Conservation (phyloP, 768 basidiomycete species). For the Symmetrospora coprosmae region DNA sequence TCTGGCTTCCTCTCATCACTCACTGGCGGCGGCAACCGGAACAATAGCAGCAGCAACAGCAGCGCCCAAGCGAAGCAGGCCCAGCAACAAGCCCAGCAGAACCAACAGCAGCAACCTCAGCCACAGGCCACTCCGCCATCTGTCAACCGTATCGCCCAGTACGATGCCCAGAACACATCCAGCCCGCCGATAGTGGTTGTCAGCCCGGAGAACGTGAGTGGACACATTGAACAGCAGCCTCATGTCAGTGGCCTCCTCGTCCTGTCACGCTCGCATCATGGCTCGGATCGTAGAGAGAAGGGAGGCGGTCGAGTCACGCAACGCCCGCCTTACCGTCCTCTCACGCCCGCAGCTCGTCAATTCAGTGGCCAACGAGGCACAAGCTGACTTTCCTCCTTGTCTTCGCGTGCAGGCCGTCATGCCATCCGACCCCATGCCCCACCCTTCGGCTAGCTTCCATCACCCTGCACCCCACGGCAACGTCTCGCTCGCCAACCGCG, state of each 20-base stretch:
- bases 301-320: too few relatives aligned
- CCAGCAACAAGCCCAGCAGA: not conserved
- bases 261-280: too few relatives aligned
- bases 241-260: constrained; percentile 12
- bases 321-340: too few relatives aligned
- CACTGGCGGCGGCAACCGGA: constrained; percentile 1
- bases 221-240: not conserved
- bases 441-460: constrained; percentile 36
- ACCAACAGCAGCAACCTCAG: not conserved
- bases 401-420: constrained; percentile 35
- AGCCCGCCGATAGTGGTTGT: constrained; percentile 38
- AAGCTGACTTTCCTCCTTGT: not conserved
- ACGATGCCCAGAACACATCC: constrained; percentile 1
- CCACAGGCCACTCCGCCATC: constrained; percentile 1
- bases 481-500: constrained; percentile 12
- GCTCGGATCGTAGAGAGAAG: too few relatives aligned
- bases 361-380: too few relatives aligned
- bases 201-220: constrained; percentile 31
- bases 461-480: constrained; percentile 34
- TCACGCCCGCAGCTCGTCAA: too few relatives aligned
- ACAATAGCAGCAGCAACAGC: constrained; percentile 3
- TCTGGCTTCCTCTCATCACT: constrained; percentile 11
- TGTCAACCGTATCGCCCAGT: not conserved
- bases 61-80: not conserved
- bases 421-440: constrained; percentile 39